phyloP scores from a whole-genome alignment of 768 basidiomycete genomes.

The Pleurotus citrinopileatus region DNA sequence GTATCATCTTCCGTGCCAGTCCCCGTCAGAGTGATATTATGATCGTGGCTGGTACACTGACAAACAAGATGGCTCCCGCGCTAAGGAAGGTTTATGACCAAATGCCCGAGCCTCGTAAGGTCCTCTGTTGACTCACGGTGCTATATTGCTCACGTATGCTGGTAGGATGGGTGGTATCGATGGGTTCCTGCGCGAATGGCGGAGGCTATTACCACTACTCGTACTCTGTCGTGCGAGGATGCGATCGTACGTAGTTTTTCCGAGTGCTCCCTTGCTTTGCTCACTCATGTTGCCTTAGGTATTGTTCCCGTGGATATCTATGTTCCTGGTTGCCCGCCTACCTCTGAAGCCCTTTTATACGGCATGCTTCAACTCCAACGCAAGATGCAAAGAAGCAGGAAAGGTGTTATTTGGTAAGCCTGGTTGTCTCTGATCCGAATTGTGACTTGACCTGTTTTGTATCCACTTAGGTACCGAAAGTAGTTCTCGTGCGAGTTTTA shows the following conservation, averaged over 20 bases:
- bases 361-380: constrained; percentile 96
- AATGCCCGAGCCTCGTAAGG: constrained; percentile 94
- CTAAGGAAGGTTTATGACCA: constrained; percentile 96
- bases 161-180: constrained; percentile 96
- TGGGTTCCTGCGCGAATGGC: constrained; percentile 99
- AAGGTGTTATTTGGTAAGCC: constrained; percentile 81
- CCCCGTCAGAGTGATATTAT: constrained; percentile 97
- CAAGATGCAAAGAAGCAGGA: constrained; percentile 89
- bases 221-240: constrained; percentile 97
- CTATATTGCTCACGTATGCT: background rate
- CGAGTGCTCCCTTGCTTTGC: constrained; percentile 1
- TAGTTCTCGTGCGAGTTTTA: constrained; percentile 21
- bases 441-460: background rate
- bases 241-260: constrained; percentile 71
- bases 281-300: constrained; percentile 37
- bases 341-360: constrained; percentile 95
- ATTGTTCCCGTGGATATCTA: constrained; percentile 99
- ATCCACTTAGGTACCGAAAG: constrained; percentile 51
- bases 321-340: constrained; percentile 92
- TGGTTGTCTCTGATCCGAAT: background rate
- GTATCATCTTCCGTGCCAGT: constrained; percentile 98
- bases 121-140: background rate
- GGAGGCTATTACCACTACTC: constrained; percentile 98
- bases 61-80: constrained; percentile 99
- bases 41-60: constrained; percentile 98